Percentiles rank a stretch among this genome's conserved stretches.
phyloP scores from a whole-genome alignment of 345 rosid species.

The Syzygium aromaticum region DNA sequence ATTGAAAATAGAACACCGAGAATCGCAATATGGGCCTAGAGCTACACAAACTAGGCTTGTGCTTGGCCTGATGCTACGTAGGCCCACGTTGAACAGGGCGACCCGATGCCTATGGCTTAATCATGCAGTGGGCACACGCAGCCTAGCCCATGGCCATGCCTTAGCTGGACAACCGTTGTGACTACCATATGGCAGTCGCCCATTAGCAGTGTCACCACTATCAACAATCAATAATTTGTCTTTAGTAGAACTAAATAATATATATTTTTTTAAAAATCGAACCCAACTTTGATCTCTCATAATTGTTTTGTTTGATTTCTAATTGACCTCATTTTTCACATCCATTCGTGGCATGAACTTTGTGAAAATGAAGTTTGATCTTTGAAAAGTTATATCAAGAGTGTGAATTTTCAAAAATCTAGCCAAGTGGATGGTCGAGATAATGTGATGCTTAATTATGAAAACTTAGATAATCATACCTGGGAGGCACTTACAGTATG shows the following conservation, averaged over 20 bases:
- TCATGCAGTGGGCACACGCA: neutral
- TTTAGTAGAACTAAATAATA: no score
- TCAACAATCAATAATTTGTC: neutral
- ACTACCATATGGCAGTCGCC: neutral
- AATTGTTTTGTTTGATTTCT: neutral
- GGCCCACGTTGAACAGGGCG: neutral
- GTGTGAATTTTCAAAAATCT: neutral
- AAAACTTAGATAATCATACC: neutral
- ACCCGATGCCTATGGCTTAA: neutral
- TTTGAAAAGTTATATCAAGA: neutral
- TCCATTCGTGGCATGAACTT: neutral
- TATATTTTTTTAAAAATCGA: neutral
- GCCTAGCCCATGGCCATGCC: neutral
- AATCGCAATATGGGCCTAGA: neutral
- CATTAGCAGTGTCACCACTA: accelerated
- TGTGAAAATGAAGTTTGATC: neutral
- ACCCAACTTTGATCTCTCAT: neutral
- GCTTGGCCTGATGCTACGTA: neutral
- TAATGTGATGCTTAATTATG: neutral
- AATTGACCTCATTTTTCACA: neutral
- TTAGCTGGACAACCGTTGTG: neutral
- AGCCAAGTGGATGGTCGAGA: neutral
- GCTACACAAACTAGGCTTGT: neutral
- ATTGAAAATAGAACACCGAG: neutral
- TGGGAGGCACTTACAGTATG: neutral